Percentiles rank a stretch among this genome's conserved stretches.
Evolutionary conservation across 257 asterid genomes (phyloP).

Genomic region (Solanum clarkiae): DNA sequence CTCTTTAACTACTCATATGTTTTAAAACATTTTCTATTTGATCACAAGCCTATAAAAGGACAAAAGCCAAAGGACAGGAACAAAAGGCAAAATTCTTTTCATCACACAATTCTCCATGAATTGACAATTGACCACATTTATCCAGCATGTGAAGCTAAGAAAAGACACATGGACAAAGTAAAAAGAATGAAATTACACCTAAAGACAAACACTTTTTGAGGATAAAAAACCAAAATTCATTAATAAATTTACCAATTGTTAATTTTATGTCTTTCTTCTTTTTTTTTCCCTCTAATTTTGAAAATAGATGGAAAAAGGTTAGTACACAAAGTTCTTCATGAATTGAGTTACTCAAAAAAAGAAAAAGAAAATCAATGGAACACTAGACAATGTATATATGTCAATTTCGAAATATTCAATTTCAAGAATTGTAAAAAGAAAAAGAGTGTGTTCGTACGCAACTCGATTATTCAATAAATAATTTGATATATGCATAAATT

Average conservation of each 20-base stretch:
- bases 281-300: not conserved
- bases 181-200: not conserved
- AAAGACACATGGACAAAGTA: not conserved
- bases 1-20: not conserved
- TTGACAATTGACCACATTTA: not conserved
- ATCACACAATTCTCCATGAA: not conserved
- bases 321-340: not conserved
- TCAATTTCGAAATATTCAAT: not conserved
- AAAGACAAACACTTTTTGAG: not conserved
- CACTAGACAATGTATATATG: not conserved
- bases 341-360: not conserved
- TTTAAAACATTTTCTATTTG: not conserved
- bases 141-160: not conserved
- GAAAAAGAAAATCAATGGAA: not conserved
- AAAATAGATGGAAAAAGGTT: not conserved
- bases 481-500: accelerated
- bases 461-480: not conserved
- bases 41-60: not conserved
- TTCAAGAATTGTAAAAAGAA: not conserved
- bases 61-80: not conserved
- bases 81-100: not conserved
- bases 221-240: not conserved
- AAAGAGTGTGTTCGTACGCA: accelerated
- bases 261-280: not conserved
- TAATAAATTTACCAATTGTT: not conserved